A percentile compares a stretch with the other conserved stretches of the same genome.
These are phyloP conservation scores for Arthrobotrys sinensis DNA, from an alignment of 2,329 filamentous ascomycete genomes.

Conservation along the genomic window DNA sequence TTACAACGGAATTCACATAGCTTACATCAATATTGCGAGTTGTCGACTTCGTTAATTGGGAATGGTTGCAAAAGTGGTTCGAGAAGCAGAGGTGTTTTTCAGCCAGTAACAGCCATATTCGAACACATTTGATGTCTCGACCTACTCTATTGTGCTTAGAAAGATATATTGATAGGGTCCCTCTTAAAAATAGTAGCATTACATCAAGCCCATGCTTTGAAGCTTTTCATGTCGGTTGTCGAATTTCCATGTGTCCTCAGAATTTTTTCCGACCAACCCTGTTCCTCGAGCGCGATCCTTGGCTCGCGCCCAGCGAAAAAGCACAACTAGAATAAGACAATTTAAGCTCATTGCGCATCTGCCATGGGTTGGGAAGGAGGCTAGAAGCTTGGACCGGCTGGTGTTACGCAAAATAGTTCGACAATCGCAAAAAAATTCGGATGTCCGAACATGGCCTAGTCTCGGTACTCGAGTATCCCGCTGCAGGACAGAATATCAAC, in stretches of 20 bases:
- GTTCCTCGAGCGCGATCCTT: not conserved
- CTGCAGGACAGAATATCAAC: not conserved
- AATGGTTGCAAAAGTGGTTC: not conserved
- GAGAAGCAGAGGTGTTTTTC: not conserved
- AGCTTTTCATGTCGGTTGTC: not conserved
- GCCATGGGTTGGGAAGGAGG: conserved; percentile 11
- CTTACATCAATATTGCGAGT: not conserved
- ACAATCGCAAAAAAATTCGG: not conserved
- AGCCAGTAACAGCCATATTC: not conserved
- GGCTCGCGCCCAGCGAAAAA: not conserved
- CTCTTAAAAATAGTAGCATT: not conserved
- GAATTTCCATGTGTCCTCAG: not conserved
- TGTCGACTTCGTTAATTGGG: not conserved
- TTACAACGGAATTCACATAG: conserved; percentile 1
- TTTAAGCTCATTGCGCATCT: conserved; percentile 12
- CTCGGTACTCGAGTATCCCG: not conserved
- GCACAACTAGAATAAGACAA: not conserved
- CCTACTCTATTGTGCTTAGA: conserved; percentile 16
- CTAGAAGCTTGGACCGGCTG: conserved; percentile 3
- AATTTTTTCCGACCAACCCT: not conserved
- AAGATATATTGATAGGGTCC: not conserved
- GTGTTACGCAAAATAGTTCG: not conserved
- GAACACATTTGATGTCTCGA: not conserved
- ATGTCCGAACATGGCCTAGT: conserved; percentile 1
- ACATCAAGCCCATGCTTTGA: no score